Conservation (phyloP, 2,329 filamentous ascomycete species). For the Chaetomiaceae sp. region DNA sequence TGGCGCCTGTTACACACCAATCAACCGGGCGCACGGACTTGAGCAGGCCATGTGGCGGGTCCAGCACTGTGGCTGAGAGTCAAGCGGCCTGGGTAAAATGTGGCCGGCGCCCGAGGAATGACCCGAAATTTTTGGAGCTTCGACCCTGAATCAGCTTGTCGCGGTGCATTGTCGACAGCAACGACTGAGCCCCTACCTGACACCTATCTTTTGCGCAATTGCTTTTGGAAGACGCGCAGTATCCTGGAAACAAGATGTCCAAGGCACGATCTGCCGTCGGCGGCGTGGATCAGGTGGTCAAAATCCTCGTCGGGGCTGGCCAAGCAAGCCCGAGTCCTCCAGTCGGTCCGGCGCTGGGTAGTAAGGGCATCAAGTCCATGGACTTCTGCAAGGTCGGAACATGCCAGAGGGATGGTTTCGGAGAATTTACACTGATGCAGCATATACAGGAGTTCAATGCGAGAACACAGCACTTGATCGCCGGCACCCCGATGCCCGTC, state of each 20-base stretch:
- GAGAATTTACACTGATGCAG: neutral
- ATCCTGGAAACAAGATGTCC: slow-evolving; percentile 41
- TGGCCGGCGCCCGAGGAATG: too few species aligned
- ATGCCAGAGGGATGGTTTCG: neutral
- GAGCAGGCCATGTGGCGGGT: neutral
- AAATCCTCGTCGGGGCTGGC: slow-evolving; percentile 94
- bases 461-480: slow-evolving; percentile 75
- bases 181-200: too few species aligned
- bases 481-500: slow-evolving; percentile 83
- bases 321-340: slow-evolving; percentile 93
- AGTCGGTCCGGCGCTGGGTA: slow-evolving; percentile 91
- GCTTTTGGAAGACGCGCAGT: slow-evolving; percentile 12
- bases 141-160: too few species aligned
- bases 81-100: neutral
- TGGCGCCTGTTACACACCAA: neutral
- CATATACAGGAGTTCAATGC: slow-evolving; percentile 85
- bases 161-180: too few species aligned
- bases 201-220: neutral
- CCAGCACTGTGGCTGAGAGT: slow-evolving; percentile 2
- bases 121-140: slow-evolving; percentile 8
- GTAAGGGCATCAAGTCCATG: slow-evolving; percentile 98
- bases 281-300: slow-evolving; percentile 72
- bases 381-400: slow-evolving; percentile 89
- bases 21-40: neutral
- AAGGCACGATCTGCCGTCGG: slow-evolving; percentile 41